Conservation (phyloP, 352 stramenopile genomes). For the Aphanomyces euteiches region DNA sequence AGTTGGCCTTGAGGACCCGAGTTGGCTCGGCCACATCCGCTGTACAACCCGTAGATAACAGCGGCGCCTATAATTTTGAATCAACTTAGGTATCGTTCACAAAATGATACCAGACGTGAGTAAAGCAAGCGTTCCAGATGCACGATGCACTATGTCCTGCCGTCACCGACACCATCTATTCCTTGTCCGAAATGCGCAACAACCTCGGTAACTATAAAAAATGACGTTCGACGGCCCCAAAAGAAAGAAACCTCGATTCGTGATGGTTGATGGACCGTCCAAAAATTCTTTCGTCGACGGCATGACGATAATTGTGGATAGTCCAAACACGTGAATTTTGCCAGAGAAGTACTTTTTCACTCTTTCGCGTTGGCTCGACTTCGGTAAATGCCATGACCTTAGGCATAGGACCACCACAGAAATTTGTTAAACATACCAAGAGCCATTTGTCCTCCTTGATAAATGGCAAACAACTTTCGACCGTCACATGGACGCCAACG, state of each 20-base stretch:
- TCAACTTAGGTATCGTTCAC: no score
- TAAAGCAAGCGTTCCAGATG: constrained; percentile 12
- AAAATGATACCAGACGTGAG: constrained; percentile 19
- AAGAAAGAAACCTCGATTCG: no score
- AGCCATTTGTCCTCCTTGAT: constrained; percentile 55
- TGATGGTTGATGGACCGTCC: constrained; percentile 37
- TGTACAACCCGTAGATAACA: constrained; percentile 22
- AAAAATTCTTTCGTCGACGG: constrained; percentile 70
- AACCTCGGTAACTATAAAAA: no score
- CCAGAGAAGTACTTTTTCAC: constrained; percentile 72
- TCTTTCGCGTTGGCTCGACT: constrained; percentile 75
- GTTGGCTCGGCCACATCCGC: constrained; percentile 18
- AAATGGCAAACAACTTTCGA: constrained; percentile 63
- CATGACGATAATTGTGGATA: constrained; percentile 76
- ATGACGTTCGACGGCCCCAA: no score
- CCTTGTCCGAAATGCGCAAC: background rate
- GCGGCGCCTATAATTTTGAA: constrained; percentile 10
- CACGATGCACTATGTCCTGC: constrained; percentile 18
- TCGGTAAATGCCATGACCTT: constrained; percentile 77
- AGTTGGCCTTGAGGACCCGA: constrained; percentile 5
- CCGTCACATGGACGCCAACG: constrained; percentile 53
- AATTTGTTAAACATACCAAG: constrained; percentile 52
- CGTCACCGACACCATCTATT: constrained; percentile 29
- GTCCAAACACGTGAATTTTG: constrained; percentile 74
- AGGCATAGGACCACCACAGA: constrained; percentile 54